phyloP scores from a whole-genome alignment of 129 eudicot genomes.

The Mikania micrantha region DNA sequence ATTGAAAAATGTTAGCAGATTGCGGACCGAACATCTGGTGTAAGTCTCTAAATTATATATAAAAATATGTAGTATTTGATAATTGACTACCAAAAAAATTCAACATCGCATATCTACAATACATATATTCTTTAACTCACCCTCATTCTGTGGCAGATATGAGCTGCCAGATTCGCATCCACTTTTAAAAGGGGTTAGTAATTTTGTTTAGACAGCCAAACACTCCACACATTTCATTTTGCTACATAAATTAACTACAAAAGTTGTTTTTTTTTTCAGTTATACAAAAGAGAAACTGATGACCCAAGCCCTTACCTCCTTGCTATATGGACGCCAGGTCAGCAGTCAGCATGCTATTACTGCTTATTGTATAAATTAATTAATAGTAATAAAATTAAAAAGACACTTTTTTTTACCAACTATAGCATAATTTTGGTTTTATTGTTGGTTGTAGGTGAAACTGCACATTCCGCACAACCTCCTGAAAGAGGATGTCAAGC shows the following conservation, averaged over 20 bases:
- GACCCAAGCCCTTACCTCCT: slow-evolving; percentile 96
- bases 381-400: not conserved
- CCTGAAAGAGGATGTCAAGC: slow-evolving; percentile 61
- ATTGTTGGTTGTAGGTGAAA: slow-evolving; percentile 32
- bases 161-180: slow-evolving; percentile 91
- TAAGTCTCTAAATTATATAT: slow-evolving; percentile 29
- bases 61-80: not conserved
- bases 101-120: not conserved
- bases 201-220: not conserved
- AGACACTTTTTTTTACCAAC: no score
- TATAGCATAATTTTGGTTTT: not conserved
- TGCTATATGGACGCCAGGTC: slow-evolving; percentile 99
- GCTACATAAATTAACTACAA: slow-evolving; percentile 6
- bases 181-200: slow-evolving; percentile 69
- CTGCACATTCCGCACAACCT: slow-evolving; percentile 68
- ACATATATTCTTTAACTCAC: not conserved
- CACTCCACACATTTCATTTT: not conserved
- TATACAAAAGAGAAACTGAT: slow-evolving; percentile 79
- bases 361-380: not conserved
- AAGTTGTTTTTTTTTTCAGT: slow-evolving; percentile 32
- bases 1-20: slow-evolving; percentile 74
- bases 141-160: slow-evolving; percentile 51
- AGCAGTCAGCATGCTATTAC: slow-evolving; percentile 29
- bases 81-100: not conserved
- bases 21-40: slow-evolving; percentile 98